A percentile compares a stretch with the other conserved stretches of the same genome.
Conservation (phyloP, 371 early-diverging fungal genomes). For the Cladochytrium tenue region DNA sequence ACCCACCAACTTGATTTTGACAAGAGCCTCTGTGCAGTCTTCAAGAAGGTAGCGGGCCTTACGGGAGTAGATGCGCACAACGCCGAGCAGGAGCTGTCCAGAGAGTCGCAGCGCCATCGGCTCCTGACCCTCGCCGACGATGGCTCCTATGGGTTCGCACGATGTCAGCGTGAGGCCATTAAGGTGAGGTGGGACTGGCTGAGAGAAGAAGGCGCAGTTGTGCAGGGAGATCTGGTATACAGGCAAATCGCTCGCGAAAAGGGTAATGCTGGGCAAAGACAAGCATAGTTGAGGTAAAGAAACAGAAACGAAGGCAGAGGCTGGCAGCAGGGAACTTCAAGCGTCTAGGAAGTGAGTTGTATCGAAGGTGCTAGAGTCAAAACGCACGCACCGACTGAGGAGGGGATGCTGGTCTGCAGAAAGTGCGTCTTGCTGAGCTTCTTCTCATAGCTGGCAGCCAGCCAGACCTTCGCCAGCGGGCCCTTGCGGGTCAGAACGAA, state of each 20-base stretch:
- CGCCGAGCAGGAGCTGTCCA: slow-evolving; percentile 95
- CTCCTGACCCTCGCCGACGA: slow-evolving; percentile 72
- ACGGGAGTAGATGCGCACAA: slow-evolving; percentile 92
- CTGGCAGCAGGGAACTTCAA: no score
- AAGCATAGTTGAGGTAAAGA: no score
- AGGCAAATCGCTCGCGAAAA: no score
- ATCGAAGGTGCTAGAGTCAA: no score
- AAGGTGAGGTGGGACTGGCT: no score
- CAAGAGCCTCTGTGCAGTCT: slow-evolving; percentile 94
- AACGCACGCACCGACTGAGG: slow-evolving; percentile 77
- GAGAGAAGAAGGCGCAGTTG: neutral
- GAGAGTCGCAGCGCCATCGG: slow-evolving; percentile 92
- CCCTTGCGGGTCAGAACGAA: slow-evolving; percentile 82
- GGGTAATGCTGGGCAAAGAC: no score
- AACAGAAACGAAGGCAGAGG: no score
- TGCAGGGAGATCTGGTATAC: neutral
- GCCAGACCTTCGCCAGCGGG: slow-evolving; percentile 94
- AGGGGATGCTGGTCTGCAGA: slow-evolving; percentile 82
- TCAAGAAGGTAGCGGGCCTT: slow-evolving; percentile 95
- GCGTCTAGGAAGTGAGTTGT: no score
- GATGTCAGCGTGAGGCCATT: no score
- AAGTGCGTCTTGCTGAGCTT: slow-evolving; percentile 94
- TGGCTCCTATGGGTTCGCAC: slow-evolving; percentile 67
- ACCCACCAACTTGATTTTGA: slow-evolving; percentile 87
- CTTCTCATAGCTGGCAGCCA: slow-evolving; percentile 96